Evolutionary conservation across 148 eudicot species (phyloP).

Genomic region (Chenopodium quinoa): DNA sequence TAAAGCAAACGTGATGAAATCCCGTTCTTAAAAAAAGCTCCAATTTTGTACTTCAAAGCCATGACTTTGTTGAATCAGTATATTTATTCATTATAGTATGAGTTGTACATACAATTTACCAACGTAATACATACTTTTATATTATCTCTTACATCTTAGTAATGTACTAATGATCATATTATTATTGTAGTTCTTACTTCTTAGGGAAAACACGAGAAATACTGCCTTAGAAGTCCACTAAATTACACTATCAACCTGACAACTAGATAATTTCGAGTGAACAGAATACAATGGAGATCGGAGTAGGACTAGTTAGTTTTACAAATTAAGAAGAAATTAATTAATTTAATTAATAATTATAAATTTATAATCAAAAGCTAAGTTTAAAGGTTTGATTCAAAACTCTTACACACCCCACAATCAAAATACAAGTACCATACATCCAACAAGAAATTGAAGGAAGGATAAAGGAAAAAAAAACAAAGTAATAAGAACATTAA

Average conservation of each 20-base stretch:
- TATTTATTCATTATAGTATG: not conserved
- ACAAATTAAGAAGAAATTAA: not conserved
- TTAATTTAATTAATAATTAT: slow-evolving; percentile 1
- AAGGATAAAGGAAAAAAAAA: not conserved
- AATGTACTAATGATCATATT: too few relatives aligned
- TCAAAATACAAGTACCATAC: slow-evolving; percentile 26
- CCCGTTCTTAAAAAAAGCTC: too few relatives aligned
- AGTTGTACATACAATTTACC: not conserved
- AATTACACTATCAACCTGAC: too few relatives aligned
- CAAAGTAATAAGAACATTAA: not conserved
- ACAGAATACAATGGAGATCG: not conserved
- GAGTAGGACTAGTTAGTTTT: not conserved
- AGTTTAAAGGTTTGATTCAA: slow-evolving; percentile 24
- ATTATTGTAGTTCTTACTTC: too few relatives aligned
- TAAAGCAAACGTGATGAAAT: slow-evolving; percentile 14
- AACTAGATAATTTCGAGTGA: too few relatives aligned
- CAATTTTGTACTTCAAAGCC: not conserved
- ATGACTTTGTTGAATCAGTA: not conserved
- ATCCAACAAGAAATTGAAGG: slow-evolving; percentile 11
- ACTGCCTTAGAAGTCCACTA: too few relatives aligned
- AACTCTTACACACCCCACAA: slow-evolving; percentile 32
- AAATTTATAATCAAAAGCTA: slow-evolving; percentile 12
- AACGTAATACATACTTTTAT: too few relatives aligned
- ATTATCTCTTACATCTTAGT: too few relatives aligned
- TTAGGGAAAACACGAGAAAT: too few relatives aligned